These are phyloP conservation scores for Monilinia laxa DNA, from an alignment of 2,329 filamentous ascomycete genomes.

Conservation along the genomic window DNA sequence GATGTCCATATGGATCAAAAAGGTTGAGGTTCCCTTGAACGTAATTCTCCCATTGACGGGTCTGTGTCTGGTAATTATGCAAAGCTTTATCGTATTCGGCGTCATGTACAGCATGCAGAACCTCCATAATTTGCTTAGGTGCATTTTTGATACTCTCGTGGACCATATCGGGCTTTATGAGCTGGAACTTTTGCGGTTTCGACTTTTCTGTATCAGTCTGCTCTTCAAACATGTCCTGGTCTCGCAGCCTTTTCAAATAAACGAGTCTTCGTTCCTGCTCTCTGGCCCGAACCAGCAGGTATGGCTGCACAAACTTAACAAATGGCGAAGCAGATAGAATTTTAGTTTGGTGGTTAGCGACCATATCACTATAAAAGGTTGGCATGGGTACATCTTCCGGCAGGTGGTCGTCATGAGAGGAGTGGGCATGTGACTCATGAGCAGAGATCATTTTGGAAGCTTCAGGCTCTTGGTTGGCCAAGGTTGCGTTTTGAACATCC, in stretches of 20 bases:
- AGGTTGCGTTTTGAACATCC: constrained; percentile 1
- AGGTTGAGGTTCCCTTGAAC: constrained; percentile 83
- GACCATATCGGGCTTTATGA: constrained; percentile 95
- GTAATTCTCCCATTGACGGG: constrained; percentile 93
- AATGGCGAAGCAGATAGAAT: constrained; percentile 94
- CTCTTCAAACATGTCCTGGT: constrained; percentile 66
- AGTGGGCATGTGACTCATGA: constrained; percentile 44
- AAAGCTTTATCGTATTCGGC: constrained; percentile 95
- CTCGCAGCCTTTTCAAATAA: constrained; percentile 77
- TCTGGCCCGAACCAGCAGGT: constrained; percentile 85
- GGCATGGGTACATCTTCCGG: constrained; percentile 81
- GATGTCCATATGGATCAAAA: constrained; percentile 93
- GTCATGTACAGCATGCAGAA: constrained; percentile 91
- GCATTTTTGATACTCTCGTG: constrained; percentile 77
- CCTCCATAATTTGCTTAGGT: constrained; percentile 85
- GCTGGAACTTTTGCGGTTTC: constrained; percentile 73
- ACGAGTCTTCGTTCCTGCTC: constrained; percentile 84
- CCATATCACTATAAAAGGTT: constrained; percentile 92
- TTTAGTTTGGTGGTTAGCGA: constrained; percentile 88
- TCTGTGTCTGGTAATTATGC: constrained; percentile 92
- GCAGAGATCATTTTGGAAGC: constrained; percentile 37
- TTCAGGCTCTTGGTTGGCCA: constrained; percentile 20
- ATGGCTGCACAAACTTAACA: constrained; percentile 91
- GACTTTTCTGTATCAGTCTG: constrained; percentile 58
- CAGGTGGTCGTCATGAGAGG: constrained; percentile 53